Evolutionary conservation across 139 green algal genomes (phyloP).

Genomic region (Klebsormidium nitens): DNA sequence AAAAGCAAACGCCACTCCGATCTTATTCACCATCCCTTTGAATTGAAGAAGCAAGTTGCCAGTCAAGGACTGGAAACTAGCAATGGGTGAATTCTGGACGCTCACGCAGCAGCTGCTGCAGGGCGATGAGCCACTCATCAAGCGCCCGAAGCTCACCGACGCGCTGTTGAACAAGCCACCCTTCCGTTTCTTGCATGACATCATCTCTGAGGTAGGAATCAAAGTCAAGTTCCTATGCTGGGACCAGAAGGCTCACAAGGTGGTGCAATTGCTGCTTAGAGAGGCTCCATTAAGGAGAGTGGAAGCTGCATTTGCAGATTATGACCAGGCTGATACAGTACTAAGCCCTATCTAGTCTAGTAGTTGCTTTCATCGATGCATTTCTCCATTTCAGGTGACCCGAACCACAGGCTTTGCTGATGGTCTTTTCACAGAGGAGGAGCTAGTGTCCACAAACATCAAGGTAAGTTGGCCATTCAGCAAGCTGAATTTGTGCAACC

Average conservation of each 20-base stretch:
- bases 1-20: no score
- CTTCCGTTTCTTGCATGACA: conserved; percentile 81
- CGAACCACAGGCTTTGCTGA: conserved; percentile 62
- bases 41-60: no score
- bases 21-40: no score
- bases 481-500: no score
- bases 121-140: conserved; percentile 46
- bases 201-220: conserved; percentile 58
- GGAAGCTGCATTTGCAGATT: background rate
- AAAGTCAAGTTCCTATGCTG: background rate
- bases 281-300: background rate
- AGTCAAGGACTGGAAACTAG: no score
- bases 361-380: background rate
- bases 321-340: background rate
- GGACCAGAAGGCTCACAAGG: background rate
- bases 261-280: background rate
- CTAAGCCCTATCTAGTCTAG: background rate
- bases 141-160: conserved; percentile 63
- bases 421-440: conserved; percentile 56
- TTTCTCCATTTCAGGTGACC: conserved; percentile 53
- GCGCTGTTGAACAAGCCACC: conserved; percentile 67
- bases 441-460: conserved; percentile 60
- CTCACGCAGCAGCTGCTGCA: conserved; percentile 56
- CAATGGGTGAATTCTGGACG: conserved; percentile 16
- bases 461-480: conserved; percentile 16